A percentile compares a stretch with the other conserved stretches of the same genome.
Conservation (phyloP, 495 filamentous ascomycete genomes). For the Opeltia flavorubescens region DNA sequence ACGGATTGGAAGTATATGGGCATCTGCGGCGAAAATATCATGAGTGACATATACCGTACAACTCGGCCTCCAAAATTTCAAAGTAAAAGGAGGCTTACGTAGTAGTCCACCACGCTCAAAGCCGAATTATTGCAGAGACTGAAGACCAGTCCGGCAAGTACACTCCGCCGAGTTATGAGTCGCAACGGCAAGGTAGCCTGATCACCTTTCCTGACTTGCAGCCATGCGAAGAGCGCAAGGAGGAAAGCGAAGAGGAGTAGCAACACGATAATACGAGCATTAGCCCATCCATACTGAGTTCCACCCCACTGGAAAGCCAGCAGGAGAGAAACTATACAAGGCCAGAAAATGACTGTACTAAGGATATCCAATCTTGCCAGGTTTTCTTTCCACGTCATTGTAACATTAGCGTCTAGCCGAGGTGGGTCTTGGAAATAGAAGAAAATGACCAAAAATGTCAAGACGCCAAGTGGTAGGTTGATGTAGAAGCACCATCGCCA, state of each 20-base stretch:
- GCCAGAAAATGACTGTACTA: constrained; percentile 37
- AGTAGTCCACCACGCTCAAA: too few species aligned
- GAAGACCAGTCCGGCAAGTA: constrained; percentile 37
- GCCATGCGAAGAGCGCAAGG: constrained; percentile 30
- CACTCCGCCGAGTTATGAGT: constrained; percentile 31
- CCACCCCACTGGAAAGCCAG: constrained; percentile 50
- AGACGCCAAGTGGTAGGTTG: constrained; percentile 48
- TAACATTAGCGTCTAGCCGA: constrained; percentile 15
- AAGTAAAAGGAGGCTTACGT: too few species aligned
- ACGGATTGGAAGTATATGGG: too few species aligned
- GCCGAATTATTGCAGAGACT: too few species aligned
- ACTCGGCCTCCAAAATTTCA: too few species aligned
- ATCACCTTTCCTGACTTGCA: constrained; percentile 36
- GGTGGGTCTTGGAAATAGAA: constrained; percentile 41
- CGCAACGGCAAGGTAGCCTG: constrained; percentile 18
- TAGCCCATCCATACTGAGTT: constrained; percentile 32
- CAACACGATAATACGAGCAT: constrained; percentile 20
- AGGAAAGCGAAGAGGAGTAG: constrained; percentile 35
- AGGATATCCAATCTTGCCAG: constrained; percentile 34
- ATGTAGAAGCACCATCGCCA: constrained; percentile 51
- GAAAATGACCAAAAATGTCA: constrained; percentile 42
- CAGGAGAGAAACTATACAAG: constrained; percentile 36
- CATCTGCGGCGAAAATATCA: too few species aligned
- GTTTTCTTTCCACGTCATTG: constrained; percentile 21
- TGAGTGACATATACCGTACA: too few species aligned